Evolutionary conservation across 169 alveolate species (phyloP).

Genomic region (Plasmodium sp.): DNA sequence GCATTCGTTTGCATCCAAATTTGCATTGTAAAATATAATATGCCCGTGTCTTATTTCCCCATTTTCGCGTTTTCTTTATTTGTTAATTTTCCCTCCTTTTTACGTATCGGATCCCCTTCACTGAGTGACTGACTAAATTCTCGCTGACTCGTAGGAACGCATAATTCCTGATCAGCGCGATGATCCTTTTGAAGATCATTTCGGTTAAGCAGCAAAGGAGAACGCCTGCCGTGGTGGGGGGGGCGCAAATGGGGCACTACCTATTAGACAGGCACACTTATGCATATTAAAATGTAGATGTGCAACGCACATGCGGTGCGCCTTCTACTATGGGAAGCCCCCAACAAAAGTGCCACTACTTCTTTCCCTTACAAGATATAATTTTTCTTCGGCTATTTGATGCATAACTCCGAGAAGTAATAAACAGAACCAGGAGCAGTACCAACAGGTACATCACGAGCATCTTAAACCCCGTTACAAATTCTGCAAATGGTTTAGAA

Average conservation of each 20-base stretch:
- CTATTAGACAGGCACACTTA: background rate
- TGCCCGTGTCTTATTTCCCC: background rate
- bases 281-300: background rate
- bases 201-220: conserved; percentile 43
- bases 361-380: conserved; percentile 48
- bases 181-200: conserved; percentile 22
- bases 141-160: background rate
- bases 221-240: conserved; percentile 8
- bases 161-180: conserved; percentile 17
- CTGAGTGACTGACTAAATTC: conserved; percentile 20
- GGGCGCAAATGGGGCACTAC: background rate
- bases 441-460: conserved; percentile 20
- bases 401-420: conserved; percentile 62
- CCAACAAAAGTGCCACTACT: background rate
- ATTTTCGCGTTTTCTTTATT: background rate
- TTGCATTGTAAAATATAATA: conserved; percentile 2
- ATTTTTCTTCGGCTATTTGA: conserved; percentile 44
- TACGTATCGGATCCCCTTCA: conserved; percentile 69
- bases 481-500: conserved; percentile 37
- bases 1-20: background rate
- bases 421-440: conserved; percentile 8
- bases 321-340: background rate
- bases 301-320: background rate
- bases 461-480: conserved; percentile 56
- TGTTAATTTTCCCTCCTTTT: background rate